Base-by-base conservation (phyloP, 1,139 yeast genomes). In the Pneumocystis oryctolagi region DNA sequence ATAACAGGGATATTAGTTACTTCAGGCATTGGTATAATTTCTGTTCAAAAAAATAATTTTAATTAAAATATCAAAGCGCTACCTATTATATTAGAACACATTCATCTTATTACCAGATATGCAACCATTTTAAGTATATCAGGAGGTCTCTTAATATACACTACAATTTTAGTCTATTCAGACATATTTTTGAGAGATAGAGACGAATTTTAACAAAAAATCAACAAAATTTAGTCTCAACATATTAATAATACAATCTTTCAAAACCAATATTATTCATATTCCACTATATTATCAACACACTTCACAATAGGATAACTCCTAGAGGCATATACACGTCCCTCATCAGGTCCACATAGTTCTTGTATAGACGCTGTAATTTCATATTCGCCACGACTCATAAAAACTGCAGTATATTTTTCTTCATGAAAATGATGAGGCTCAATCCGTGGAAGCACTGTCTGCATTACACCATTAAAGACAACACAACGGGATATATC, bases 311-410 rank as follows among this genome's bases (percentile, higher is more conserved):
- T 25, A 25, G 30, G 30, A 47, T 47, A 28, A 25, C 30, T 25
- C 31, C 55, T 47, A 47, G 55, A 47, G 16, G 30, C 55, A 47
- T 47, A 28, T 14, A 47, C 16, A 47, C 30, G 31, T 31, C 55
- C 55, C 5, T 34, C 35, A 8, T 61, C 65, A 8, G 31, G 58
- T n/a, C 56, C 63, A 31, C 25, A 34, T 34, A 62, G 25, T 37
- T 78, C 79, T 66, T 87, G 95, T 66, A 87, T 77, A 1, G 86
- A 73, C 0, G 83, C 80, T 0, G 89, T 87, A 89, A 95, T 86
- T 71, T 85, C 90, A 70, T 83, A 87, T 63, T 83, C 85, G 1
- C 95, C 96, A 58, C 79, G 78, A 62, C 84, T 87, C 62, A 88
- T 74, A 25, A 85, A 78, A 28, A 83, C 79, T 64, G 84, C 80